These are phyloP conservation scores for Collariella sp. DNA, from an alignment of 495 filamentous ascomycete genomes.

Conservation along the genomic window DNA sequence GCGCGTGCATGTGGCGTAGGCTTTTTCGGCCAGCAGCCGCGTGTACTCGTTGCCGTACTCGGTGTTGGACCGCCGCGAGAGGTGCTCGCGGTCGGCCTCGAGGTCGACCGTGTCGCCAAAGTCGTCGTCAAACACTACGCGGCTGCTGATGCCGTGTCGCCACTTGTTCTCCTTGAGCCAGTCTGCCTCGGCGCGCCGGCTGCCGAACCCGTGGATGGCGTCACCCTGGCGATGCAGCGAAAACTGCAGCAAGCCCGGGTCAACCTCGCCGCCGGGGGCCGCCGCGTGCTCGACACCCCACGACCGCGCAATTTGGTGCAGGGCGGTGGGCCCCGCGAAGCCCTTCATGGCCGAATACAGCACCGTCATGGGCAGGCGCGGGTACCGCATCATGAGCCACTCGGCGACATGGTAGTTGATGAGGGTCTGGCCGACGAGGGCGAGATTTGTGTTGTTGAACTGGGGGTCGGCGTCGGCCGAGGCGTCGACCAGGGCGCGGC, in stretches of 20 bases:
- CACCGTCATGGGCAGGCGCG: constrained; percentile 76
- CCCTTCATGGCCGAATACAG: constrained; percentile 75
- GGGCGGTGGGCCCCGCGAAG: constrained; percentile 63
- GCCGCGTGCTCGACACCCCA: constrained; percentile 88
- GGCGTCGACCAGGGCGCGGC: constrained; percentile 72
- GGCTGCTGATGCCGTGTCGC: constrained; percentile 60
- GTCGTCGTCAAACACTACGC: constrained; percentile 68
- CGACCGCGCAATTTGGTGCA: constrained; percentile 60
- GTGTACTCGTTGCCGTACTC: constrained; percentile 28
- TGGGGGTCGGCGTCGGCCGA: constrained; percentile 65
- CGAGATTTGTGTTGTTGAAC: constrained; percentile 55
- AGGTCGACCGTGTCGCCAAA: constrained; percentile 56
- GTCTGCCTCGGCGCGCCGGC: constrained; percentile 30
- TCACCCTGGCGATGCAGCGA: constrained; percentile 51
- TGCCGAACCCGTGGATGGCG: constrained; percentile 34
- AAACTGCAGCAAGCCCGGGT: constrained; percentile 88
- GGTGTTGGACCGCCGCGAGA: constrained; percentile 3
- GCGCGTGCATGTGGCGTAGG: constrained; percentile 58
- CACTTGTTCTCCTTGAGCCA: constrained; percentile 44
- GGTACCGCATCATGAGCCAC: constrained; percentile 76
- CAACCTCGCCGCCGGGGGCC: constrained; percentile 79
- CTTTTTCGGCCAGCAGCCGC: constrained; percentile 21
- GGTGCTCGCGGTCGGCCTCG: constrained; percentile 1
- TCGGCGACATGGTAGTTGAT: constrained; percentile 82
- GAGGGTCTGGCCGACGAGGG: constrained; percentile 71